Evolutionary conservation across 2,329 filamentous ascomycete genomes (phyloP).

Genomic region (Didymella segeticola): DNA sequence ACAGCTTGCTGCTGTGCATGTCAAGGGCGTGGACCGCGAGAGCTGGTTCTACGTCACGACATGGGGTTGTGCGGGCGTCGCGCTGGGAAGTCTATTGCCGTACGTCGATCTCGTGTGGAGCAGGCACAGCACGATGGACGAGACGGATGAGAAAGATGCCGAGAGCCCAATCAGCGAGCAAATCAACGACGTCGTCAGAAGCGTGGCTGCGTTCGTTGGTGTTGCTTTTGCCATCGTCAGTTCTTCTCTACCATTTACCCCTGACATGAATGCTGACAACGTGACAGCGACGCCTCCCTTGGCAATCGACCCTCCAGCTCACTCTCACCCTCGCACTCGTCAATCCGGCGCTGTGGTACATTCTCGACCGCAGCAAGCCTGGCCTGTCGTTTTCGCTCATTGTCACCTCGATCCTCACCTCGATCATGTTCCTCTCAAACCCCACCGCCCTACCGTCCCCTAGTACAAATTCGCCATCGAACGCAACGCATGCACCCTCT

Average conservation of each 20-base stretch:
- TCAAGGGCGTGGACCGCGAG: constrained; percentile 62
- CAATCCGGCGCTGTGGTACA: constrained; percentile 94
- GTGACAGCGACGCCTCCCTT: constrained; percentile 82
- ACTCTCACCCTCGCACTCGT: constrained; percentile 87
- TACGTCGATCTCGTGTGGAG: constrained; percentile 83
- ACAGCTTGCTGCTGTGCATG: constrained; percentile 67
- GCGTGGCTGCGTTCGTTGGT: constrained; percentile 74
- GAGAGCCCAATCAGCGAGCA: constrained; percentile 61
- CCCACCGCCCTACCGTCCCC: constrained; percentile 74
- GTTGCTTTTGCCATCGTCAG: constrained; percentile 84
- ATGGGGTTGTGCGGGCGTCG: constrained; percentile 83
- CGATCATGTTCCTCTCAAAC: constrained; percentile 74
- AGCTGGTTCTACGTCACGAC: constrained; percentile 74
- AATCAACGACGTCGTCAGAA: constrained; percentile 76
- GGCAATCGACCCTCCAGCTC: constrained; percentile 93
- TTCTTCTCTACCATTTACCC: constrained; percentile 23
- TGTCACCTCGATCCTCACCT: constrained; percentile 77
- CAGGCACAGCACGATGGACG: constrained; percentile 48
- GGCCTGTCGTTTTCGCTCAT: constrained; percentile 80
- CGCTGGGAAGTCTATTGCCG: constrained; percentile 79
- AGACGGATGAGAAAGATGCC: constrained; percentile 25
- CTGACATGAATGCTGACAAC: constrained; percentile 8
- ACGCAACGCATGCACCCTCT: constrained; percentile 24
- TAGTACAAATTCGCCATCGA: constrained; percentile 28
- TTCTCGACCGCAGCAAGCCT: constrained; percentile 87